phyloP scores from a whole-genome alignment of 2,329 filamentous ascomycete species.

The Botryosphaeria agaves region DNA sequence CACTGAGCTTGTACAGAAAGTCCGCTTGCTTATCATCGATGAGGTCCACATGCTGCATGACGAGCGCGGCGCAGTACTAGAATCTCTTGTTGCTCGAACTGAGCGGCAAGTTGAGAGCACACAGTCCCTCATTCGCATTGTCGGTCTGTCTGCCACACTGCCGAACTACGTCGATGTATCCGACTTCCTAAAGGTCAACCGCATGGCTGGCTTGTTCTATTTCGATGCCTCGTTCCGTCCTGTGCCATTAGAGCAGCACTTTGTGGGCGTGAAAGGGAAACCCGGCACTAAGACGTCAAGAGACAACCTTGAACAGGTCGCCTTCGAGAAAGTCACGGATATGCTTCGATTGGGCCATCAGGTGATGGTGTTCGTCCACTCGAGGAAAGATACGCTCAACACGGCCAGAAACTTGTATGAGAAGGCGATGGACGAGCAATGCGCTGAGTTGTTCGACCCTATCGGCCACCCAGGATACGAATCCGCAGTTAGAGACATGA shows the following conservation, averaged over 20 bases:
- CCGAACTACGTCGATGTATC: conserved; percentile 95
- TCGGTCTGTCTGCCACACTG: conserved; percentile 86
- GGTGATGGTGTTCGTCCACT: conserved; percentile 98
- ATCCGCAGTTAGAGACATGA: conserved; percentile 66
- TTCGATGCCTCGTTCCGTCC: conserved; percentile 93
- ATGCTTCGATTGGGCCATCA: conserved; percentile 91
- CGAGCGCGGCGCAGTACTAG: conserved; percentile 86
- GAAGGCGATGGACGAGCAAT: conserved; percentile 67
- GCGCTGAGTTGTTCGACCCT: conserved; percentile 70
- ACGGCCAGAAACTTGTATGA: conserved; percentile 76
- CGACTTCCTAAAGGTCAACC: conserved; percentile 92
- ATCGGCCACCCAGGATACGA: conserved; percentile 63
- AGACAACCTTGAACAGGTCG: conserved; percentile 73
- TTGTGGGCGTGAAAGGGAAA: conserved; percentile 90
- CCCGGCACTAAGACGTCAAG: conserved; percentile 61
- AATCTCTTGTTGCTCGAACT: conserved; percentile 87
- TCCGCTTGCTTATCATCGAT: conserved; percentile 88
- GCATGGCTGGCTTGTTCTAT: conserved; percentile 83
- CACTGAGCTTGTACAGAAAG: conserved; percentile 94
- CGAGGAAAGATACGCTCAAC: conserved; percentile 78
- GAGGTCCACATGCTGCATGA: conserved; percentile 99
- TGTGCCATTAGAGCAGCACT: conserved; percentile 92
- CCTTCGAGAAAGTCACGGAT: conserved; percentile 86
- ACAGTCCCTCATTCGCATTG: conserved; percentile 88
- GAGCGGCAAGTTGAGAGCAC: conserved; percentile 96